Base-by-base conservation (phyloP, 2,329 filamentous ascomycete genomes). In the Calonectria henricotiae region DNA sequence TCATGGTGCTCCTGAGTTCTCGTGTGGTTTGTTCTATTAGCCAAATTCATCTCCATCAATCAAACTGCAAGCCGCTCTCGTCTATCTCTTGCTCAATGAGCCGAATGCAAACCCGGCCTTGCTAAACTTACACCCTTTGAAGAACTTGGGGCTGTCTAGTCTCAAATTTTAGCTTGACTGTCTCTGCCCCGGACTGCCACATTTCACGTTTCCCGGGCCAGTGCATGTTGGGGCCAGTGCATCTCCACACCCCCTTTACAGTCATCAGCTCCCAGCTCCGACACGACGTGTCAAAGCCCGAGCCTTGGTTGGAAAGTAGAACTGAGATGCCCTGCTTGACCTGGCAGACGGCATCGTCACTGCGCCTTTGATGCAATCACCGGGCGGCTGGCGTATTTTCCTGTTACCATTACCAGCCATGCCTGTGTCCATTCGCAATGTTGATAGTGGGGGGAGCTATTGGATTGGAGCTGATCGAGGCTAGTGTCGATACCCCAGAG, bases 271-370 rank as follows among this genome's bases (percentile, higher is more conserved):
- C 62, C 12, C 71, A 65, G 65, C 68, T 60, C 39, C 54, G 46
- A 32, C 49, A 66, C 71, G 71, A 73, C 71, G 64, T 76, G 73
- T 74, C 75, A 75, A 66, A 70, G 68, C 60, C 47, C 47, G 44
- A 63, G 47, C 30, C 37, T 62, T 68, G 62, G 67, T 71, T 69
- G 46, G 39, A 67, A 23, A 71, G 39, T 68, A 71, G 63, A 54
- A 51, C 66, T 69, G 67, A 49, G 65, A 32, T 62, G 32, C 44
- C 69, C 55, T 62, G 27, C 46, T 47, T 20, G 39, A 39, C 47
- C 55, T 46, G 30, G 39, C 23, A 41, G 62, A 75, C 67, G 51
- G 65, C 55, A 67, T 71, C 43, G 47, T 54, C 49, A 63, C 67
- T 60, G 70, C 46, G 35, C 62, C 69, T 60, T 46, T 49, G 27